These are phyloP conservation scores for Acacia acuminata DNA, from an alignment of 306 rosid genomes.

Conservation along the genomic window DNA sequence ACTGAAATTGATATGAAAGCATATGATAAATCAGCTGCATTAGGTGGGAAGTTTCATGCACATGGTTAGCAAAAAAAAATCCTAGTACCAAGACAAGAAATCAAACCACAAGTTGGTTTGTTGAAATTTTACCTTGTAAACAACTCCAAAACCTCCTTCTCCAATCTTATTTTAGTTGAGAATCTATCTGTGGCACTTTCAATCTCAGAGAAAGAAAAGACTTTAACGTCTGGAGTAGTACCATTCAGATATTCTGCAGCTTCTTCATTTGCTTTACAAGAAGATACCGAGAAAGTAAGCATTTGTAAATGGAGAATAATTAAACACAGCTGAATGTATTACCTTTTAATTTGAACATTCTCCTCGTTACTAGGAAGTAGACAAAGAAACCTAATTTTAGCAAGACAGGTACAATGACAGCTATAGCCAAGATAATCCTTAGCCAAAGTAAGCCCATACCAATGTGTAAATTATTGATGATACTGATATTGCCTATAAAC, in stretches of 20 bases:
- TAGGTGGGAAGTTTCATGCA: not conserved
- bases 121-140: conserved; percentile 35
- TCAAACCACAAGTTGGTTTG: not conserved
- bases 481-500: no score
- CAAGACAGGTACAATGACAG: not conserved
- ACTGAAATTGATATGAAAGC: not conserved
- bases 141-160: conserved; percentile 25
- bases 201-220: conserved; percentile 24
- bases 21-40: not conserved
- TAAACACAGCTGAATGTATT: not conserved
- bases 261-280: not conserved
- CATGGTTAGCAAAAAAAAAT: not conserved
- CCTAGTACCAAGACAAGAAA: not conserved
- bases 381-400: not conserved
- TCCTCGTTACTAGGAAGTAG: not conserved
- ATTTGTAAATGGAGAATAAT: not conserved
- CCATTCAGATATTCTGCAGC: conserved; percentile 26
- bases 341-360: conserved; percentile 20
- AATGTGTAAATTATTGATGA: conserved; percentile 1
- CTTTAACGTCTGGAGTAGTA: conserved; percentile 24
- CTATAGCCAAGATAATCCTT: not conserved
- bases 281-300: not conserved
- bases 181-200: conserved; percentile 34
- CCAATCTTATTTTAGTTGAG: conserved; percentile 38
- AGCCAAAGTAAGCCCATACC: not conserved